Percentiles rank a stretch among this genome's conserved stretches.
phyloP scores from a whole-genome alignment of 257 asterid genomes.

The Ballota nigra region DNA sequence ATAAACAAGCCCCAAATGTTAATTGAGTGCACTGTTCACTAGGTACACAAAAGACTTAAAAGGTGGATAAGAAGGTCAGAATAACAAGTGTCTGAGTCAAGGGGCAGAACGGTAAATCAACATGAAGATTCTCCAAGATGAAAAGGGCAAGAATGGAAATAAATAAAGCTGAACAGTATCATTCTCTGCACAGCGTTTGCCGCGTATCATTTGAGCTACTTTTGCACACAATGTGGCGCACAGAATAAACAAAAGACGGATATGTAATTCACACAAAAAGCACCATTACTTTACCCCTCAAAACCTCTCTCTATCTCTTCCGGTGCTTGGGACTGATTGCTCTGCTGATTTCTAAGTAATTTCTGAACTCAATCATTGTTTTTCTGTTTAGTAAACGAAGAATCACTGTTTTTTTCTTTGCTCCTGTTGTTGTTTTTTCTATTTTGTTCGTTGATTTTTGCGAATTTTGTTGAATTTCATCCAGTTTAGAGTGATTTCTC shows the following conservation, averaged over 20 bases:
- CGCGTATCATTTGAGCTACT: slow-evolving; percentile 28
- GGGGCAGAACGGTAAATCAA: not conserved
- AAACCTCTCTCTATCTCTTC: not conserved
- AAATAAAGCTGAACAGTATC: not conserved
- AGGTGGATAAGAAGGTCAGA: too few species aligned
- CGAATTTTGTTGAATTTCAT: slow-evolving; percentile 2
- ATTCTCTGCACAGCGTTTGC: slow-evolving; percentile 25
- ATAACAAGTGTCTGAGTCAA: not conserved
- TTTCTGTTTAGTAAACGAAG: not conserved
- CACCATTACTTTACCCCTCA: slow-evolving; percentile 14
- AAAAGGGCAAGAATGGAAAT: slow-evolving; percentile 8
- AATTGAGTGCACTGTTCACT: too few species aligned
- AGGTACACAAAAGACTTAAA: too few species aligned
- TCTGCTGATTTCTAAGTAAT: not conserved
- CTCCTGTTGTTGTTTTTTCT: not conserved
- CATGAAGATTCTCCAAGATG: not conserved
- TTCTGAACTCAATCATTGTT: not conserved
- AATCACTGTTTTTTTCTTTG: slow-evolving; percentile 6
- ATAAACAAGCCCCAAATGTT: too few species aligned
- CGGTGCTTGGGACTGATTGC: not conserved
- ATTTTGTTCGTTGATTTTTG: not conserved
- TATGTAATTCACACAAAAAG: slow-evolving; percentile 3
- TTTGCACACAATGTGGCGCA: slow-evolving; percentile 3
- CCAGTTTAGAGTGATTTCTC: not conserved
- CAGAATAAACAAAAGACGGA: not conserved